A percentile compares a stretch with the other conserved stretches of the same genome.
Conservation (phyloP, 2,329 filamentous ascomycete genomes). For the Endothia cerciana region DNA sequence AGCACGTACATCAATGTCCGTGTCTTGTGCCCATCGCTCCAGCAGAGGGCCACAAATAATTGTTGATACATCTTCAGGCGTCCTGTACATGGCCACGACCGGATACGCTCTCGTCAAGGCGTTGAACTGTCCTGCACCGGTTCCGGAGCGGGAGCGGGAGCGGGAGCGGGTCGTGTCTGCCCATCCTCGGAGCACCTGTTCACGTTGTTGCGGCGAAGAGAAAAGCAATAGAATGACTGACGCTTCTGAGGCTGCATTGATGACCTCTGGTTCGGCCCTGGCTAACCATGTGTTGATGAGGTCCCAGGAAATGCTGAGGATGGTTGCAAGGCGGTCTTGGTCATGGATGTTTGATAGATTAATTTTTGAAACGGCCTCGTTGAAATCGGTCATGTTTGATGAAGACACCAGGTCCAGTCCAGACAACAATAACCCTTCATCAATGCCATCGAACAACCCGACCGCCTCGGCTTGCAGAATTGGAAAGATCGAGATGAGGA, state of each 20-base stretch:
- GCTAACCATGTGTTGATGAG: slow-evolving; percentile 52
- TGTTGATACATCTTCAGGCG: slow-evolving; percentile 4
- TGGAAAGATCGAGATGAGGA: slow-evolving; percentile 59
- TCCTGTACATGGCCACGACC: slow-evolving; percentile 35
- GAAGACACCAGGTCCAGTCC: slow-evolving; percentile 32
- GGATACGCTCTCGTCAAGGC: slow-evolving; percentile 56
- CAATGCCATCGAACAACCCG: slow-evolving; percentile 4
- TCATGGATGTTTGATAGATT: neutral
- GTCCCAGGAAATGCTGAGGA: slow-evolving; percentile 33
- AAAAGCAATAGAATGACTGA: slow-evolving; percentile 55
- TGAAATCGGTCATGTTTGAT: neutral
- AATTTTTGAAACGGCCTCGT: slow-evolving; percentile 5
- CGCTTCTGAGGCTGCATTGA: slow-evolving; percentile 54
- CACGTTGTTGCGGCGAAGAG: slow-evolving; percentile 42
- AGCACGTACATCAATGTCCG: slow-evolving; percentile 55
- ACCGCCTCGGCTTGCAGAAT: slow-evolving; percentile 46
- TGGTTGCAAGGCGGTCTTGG: slow-evolving; percentile 4
- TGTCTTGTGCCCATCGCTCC: slow-evolving; percentile 56
- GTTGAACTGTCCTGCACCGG: slow-evolving; percentile 56
- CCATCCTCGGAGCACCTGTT: slow-evolving; percentile 51
- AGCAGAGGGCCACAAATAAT: slow-evolving; percentile 51
- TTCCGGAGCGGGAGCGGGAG: slow-evolving; percentile 40
- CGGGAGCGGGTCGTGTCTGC: slow-evolving; percentile 45
- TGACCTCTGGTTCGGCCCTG: slow-evolving; percentile 54
- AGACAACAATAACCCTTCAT: slow-evolving; percentile 32